Base-by-base conservation (phyloP, 129 eudicot species). In the Pseudognaphalium luteoalbum region DNA sequence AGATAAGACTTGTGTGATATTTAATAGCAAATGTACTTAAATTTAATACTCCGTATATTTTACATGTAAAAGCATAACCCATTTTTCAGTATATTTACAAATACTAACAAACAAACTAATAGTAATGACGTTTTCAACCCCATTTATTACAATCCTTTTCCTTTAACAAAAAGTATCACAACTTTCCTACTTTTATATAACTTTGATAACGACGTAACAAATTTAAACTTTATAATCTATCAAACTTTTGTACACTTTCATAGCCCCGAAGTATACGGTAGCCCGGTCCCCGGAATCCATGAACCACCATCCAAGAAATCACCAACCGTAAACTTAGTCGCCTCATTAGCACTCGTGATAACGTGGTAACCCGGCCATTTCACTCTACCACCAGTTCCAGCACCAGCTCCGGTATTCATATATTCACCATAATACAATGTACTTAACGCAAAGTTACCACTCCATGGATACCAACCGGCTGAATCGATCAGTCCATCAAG, bases 391-490 rank as follows among this genome's bases (percentile, higher is more conserved):
- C 85, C 20, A 0, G 90, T 88, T 9, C 81, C 74, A 0, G 92
- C 92, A 28, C 97, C 97, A 19, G 74, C 71, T 2, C 97, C 97
- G 0, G 73, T 84, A 80, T 91, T 91, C 87, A 81, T 81, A 69
- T 91, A 91, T 60, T 91, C 97, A 7, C 83, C 94, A 35, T 88
- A 91, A 34, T 87, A 87, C 25, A 90, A 19, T 1, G 90, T 90
- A 17, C 70, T 86, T 42, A 87, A 44, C 12, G 85, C 92, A 70
- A 80, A 87, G 51, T 21, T 70, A 22, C 96, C 92, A 33, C 76
- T 73, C 96, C 90, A 87, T 0, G 85, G 87, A 0, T 68, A 20
- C 96, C 96, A 90, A 21, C 96, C 96, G 7, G 82, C 85, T 16
- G 81, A 63, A 44, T 84, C 76, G 33, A 90, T 87, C 47, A 82